These are phyloP conservation scores for Blastomyces parvus DNA, from an alignment of 2,329 filamentous ascomycete genomes.

Conservation along the genomic window DNA sequence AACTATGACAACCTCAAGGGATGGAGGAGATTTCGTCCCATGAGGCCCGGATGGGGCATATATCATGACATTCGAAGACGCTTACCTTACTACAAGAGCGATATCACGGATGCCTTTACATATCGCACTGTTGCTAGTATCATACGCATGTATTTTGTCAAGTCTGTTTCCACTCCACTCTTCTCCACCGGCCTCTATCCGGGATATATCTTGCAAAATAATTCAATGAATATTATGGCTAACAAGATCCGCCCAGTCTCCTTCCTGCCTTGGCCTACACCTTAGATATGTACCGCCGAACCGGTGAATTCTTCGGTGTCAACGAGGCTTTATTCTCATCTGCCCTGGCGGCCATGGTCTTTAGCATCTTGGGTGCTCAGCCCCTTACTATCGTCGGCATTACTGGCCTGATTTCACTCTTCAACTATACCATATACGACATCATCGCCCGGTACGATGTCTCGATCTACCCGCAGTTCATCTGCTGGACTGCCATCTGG, in stretches of 20 bases:
- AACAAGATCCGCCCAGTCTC: slow-evolving; percentile 28
- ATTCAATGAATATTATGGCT: neutral
- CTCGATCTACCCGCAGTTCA: slow-evolving; percentile 44
- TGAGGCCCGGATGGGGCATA: slow-evolving; percentile 44
- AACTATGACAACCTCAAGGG: slow-evolving; percentile 30
- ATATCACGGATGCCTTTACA: slow-evolving; percentile 46
- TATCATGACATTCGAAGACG: slow-evolving; percentile 45
- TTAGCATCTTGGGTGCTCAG: slow-evolving; percentile 44
- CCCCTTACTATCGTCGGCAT: slow-evolving; percentile 50
- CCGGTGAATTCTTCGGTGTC: slow-evolving; percentile 47
- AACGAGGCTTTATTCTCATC: slow-evolving; percentile 49
- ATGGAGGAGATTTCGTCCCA: slow-evolving; percentile 34
- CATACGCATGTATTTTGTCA: slow-evolving; percentile 51
- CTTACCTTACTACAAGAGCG: slow-evolving; percentile 48
- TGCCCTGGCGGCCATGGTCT: slow-evolving; percentile 47
- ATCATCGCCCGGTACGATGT: slow-evolving; percentile 44
- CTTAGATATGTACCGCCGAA: slow-evolving; percentile 49
- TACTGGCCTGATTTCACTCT: slow-evolving; percentile 46
- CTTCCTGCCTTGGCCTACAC: slow-evolving; percentile 51
- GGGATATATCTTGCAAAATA: neutral
- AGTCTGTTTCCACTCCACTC: slow-evolving; percentile 10
- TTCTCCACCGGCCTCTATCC: too few species aligned
- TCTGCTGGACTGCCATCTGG: slow-evolving; percentile 50
- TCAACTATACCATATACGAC: slow-evolving; percentile 53
- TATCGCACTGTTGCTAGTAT: slow-evolving; percentile 48